Base-by-base conservation (phyloP, 148 eudicot species). In the Silene uniflora region DNA sequence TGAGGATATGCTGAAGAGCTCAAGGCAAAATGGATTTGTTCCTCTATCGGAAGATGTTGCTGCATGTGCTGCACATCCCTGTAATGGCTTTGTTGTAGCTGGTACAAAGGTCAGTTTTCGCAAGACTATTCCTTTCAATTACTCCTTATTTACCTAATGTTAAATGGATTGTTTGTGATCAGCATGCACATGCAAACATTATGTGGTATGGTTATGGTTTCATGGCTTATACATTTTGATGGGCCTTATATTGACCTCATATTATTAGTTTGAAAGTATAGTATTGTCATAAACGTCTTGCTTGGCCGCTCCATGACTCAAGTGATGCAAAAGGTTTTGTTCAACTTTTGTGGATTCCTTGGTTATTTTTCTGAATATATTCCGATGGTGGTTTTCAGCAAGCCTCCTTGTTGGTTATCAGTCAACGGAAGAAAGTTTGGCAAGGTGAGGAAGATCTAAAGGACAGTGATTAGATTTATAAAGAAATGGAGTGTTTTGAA, bases 31-130 rank as follows among this genome's bases (percentile, higher is more conserved):
- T 68, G 81, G 84, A 74, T 86, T 84, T 81, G 77, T 94, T 58
- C 81, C 89, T 21, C 79, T 85, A 47, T 84, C 89, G 55, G 89
- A 91, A 76, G 77, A 84, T 80, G 84, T 89, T 73, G 87, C 93
- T 35, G 91, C 88, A 39, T 91, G 97, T 83, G 87, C 88, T 29
- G 81, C 85, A 35, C 98, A 94, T 84, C 98, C 97, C 12, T 82
- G 74, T 42, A 80, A 90, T 63, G 91, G 84, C 73, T 81, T 86
- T 75, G 83, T 90, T 79, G 88, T 90, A 68, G 97, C 89, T 84
- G 98, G 97, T 84, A 90, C 98, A 74, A 82, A 86, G 95, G 98
- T 94, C 27, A 67, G 84, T 67, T 22, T 17, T 78, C 24, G 56
- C 35, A 44, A 25, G 61, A 44, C 62, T 23, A 23, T 44, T 17